Base-by-base conservation (phyloP, 1,139 yeast species). In the Yamadazyma epiphylla region DNA sequence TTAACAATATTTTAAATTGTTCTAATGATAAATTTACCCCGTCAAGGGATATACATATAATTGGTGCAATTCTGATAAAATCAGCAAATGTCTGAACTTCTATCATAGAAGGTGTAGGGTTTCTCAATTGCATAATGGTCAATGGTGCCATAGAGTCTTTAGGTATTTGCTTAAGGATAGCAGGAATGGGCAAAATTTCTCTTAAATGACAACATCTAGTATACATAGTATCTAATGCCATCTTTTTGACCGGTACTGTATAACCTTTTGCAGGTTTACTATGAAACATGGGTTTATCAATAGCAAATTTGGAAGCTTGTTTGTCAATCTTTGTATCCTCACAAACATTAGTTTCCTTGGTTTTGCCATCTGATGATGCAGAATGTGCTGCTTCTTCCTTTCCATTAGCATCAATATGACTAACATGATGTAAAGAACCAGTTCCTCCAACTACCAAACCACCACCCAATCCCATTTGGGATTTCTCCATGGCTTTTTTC, bases 371-470 rank as follows among this genome's bases (percentile, higher is more conserved):
- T 10, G 19, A 26, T 15, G 17, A 26, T 12, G 3, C 6, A 23
- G 32, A 36, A 8, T 43, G 20, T 10, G 10, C 10, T 17, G 20
- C 43, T 23, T 36, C 41, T 13, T 36, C 38, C 5, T 41, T 35
- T 7, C 38, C 46, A n/a, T 26, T 29, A 4, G 27, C n/a, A 19
- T 29, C 29, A 5, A 27, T 36, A 8, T 29, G 29, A n/a, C 29
- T 29, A 4, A 26, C 30, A 37, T 64, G 48, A 27, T 71, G 74
- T 31, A 80, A 56, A 25, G 82, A 78, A 0, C 86, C 87, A 4
- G 84, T 65, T 1, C 94, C 94, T 19, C 94, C 94, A 22, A 83
- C 89, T 3, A 82, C 87, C 13, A 82, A 65, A 12, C 91, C 91
- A n/a, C 81, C 77, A 15, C 81, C 80, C 14, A 69, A 61, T 0